phyloP scores from a whole-genome alignment of 2,329 filamentous ascomycete species.

The Plectosphaerella sp. region DNA sequence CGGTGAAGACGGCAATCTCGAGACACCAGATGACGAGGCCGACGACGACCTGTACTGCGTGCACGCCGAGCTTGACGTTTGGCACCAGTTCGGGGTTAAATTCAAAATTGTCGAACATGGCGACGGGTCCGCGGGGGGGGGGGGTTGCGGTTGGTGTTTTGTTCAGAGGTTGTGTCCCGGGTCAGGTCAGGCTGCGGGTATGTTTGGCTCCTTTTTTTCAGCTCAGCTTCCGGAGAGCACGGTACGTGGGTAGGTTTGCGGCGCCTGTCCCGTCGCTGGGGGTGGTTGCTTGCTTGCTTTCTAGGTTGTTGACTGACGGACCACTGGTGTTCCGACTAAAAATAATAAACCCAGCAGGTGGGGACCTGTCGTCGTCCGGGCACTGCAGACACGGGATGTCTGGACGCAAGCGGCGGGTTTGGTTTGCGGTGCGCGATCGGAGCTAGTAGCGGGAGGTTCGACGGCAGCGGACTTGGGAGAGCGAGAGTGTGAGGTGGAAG shows the following conservation, averaged over 20 bases:
- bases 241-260: too few relatives aligned
- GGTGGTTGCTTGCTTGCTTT: too few relatives aligned
- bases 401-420: too few relatives aligned
- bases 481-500: neutral
- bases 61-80: slow-evolving; percentile 51
- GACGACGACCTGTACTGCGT: slow-evolving; percentile 50
- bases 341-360: too few relatives aligned
- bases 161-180: neutral
- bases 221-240: neutral
- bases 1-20: slow-evolving; percentile 55
- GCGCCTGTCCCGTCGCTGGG: neutral
- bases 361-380: too few relatives aligned
- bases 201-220: slow-evolving; percentile 8
- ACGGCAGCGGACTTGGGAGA: neutral
- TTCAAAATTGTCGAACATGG: slow-evolving; percentile 44
- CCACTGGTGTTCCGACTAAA: too few relatives aligned
- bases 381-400: too few relatives aligned
- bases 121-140: slow-evolving; percentile 4
- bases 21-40: slow-evolving; percentile 54
- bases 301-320: too few relatives aligned
- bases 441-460: too few relatives aligned
- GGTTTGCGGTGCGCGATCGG: too few relatives aligned
- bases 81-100: slow-evolving; percentile 51
- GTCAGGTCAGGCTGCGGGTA: slow-evolving; percentile 7
- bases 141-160: neutral